These are phyloP conservation scores for Sclerotinia borealis DNA, from an alignment of 2,329 filamentous ascomycete species.

Conservation along the genomic window DNA sequence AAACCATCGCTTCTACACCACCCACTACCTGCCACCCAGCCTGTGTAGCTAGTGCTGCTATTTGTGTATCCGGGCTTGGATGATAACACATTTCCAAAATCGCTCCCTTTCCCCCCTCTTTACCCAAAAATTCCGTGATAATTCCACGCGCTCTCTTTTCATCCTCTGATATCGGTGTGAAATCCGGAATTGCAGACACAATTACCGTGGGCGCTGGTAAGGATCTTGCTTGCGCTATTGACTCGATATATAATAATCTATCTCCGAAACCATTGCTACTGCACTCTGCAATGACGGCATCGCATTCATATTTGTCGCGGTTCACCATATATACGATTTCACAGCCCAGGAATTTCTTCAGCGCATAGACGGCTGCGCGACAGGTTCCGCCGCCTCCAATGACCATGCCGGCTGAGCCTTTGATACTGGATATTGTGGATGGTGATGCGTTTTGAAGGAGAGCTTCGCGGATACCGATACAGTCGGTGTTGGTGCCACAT, in stretches of 20 bases:
- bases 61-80: constrained; percentile 26
- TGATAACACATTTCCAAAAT: constrained; percentile 33
- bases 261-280: constrained; percentile 51
- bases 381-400: constrained; percentile 75
- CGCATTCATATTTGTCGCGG: constrained; percentile 61
- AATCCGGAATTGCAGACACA: constrained; percentile 71
- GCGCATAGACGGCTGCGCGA: constrained; percentile 69
- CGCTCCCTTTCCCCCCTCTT: constrained; percentile 30
- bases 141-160: constrained; percentile 52
- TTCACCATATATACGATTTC: constrained; percentile 72
- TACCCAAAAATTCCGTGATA: constrained; percentile 35
- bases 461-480: constrained; percentile 68
- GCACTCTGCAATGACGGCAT: constrained; percentile 61
- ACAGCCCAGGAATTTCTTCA: constrained; percentile 63
- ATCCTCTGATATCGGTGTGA: constrained; percentile 57
- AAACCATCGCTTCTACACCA: constrained; percentile 30
- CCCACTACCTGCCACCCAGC: constrained; percentile 26
- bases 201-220: constrained; percentile 59
- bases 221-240: constrained; percentile 50
- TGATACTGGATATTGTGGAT: constrained; percentile 40
- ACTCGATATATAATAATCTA: constrained; percentile 54
- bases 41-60: constrained; percentile 18
- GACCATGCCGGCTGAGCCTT: constrained; percentile 61
- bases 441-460: constrained; percentile 53
- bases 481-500: constrained; percentile 77